A percentile compares a stretch with the other conserved stretches of the same genome.
Conservation (phyloP, 345 rosid species). For the Lepidium africanum region DNA sequence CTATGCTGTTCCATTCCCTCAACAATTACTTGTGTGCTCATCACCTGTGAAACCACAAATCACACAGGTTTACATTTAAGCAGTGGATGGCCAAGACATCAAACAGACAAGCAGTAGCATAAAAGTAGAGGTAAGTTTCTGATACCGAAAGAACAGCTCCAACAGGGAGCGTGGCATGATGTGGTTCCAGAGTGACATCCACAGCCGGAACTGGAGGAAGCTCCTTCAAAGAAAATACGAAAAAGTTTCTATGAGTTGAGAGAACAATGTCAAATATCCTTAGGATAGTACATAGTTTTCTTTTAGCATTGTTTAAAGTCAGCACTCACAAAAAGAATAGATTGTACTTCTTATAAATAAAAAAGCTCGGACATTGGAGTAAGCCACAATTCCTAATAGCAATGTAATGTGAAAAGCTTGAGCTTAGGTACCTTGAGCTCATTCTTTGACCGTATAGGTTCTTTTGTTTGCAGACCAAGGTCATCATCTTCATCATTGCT, state of each 20-base stretch:
- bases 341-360: not conserved
- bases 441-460: constrained; percentile 77
- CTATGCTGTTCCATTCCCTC: constrained; percentile 75
- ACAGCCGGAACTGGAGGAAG: constrained; percentile 85
- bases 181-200: constrained; percentile 45
- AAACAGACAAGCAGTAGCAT: constrained; percentile 6
- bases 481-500: constrained; percentile 42
- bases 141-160: constrained; percentile 78
- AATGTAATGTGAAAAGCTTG: constrained; percentile 3
- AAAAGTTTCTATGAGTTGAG: not conserved
- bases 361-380: not conserved
- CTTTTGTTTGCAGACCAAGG: constrained; percentile 27
- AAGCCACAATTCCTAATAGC: not conserved
- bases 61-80: not conserved
- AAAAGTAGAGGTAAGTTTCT: not conserved
- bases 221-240: constrained; percentile 31
- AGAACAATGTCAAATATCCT: not conserved
- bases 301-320: not conserved
- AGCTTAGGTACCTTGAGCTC: constrained; percentile 54
- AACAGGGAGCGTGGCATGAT: constrained; percentile 69
- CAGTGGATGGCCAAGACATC: not conserved
- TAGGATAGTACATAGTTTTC: not conserved
- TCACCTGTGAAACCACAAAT: constrained; percentile 37
- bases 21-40: constrained; percentile 72
- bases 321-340: not conserved